A percentile compares a stretch with the other conserved stretches of the same genome.
phyloP scores from a whole-genome alignment of 305 asterid species.

The Nicotiana rustica region DNA sequence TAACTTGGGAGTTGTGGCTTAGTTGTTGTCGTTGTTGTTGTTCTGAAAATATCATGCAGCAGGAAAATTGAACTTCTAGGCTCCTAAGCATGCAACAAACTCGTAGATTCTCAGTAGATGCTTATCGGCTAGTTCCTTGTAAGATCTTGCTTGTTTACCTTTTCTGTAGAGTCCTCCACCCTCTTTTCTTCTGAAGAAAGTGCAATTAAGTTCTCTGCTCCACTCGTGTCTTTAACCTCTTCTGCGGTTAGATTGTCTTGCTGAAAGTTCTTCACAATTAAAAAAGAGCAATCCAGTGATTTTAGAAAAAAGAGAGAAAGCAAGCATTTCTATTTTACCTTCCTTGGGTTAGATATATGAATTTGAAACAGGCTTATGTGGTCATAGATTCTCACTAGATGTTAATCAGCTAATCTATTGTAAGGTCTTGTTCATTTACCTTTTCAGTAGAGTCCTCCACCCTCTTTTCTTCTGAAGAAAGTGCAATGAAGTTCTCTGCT shows the following conservation, averaged over 20 bases:
- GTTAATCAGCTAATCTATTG: neutral
- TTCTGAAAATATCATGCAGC: constrained; percentile 20
- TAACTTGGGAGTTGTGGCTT: constrained; percentile 27
- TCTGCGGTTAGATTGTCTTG: constrained; percentile 19
- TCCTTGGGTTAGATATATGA: too few relatives aligned
- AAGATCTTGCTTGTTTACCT: constrained; percentile 24
- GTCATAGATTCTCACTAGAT: neutral
- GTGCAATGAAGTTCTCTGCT: neutral
- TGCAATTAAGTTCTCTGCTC: neutral
- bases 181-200: constrained; percentile 27
- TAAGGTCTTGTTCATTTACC: constrained; percentile 23
- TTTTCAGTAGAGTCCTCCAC: constrained; percentile 6
- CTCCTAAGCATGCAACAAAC: constrained; percentile 9
- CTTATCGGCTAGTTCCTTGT: constrained; percentile 8
- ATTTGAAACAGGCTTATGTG: too few relatives aligned
- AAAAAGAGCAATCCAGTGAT: constrained; percentile 4
- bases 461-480: constrained; percentile 30
- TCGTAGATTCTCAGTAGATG: neutral
- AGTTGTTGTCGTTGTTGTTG: neutral
- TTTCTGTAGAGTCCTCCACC: neutral
- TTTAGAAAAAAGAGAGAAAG: constrained; percentile 24
- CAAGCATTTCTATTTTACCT: constrained; percentile 2
- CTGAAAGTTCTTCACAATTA: constrained; percentile 1
- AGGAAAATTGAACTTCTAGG: constrained; percentile 12
- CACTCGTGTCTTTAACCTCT: neutral